Evolutionary conservation across 2,329 filamentous ascomycete genomes (phyloP).

Genomic region (Aspergillus pseudoglaucus): DNA sequence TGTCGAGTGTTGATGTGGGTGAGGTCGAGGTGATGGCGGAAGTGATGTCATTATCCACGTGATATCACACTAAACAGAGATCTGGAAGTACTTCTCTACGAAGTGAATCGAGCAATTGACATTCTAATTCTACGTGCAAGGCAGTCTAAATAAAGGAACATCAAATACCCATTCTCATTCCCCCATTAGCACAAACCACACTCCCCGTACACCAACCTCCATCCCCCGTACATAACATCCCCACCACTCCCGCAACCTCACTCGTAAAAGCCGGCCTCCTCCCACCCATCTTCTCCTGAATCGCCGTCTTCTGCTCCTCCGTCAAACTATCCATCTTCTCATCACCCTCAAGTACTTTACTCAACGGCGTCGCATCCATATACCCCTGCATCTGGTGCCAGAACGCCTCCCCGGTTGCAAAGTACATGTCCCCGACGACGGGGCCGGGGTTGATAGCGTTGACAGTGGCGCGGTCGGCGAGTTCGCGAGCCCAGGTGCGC

Average conservation of each 20-base stretch:
- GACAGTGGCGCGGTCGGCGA: conserved; percentile 56
- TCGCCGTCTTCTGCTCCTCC: conserved; percentile 56
- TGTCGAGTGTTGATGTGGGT: background rate
- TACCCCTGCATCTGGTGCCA: conserved; percentile 54
- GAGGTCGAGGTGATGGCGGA: background rate
- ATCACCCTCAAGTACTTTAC: conserved; percentile 54
- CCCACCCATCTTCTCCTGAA: conserved; percentile 51
- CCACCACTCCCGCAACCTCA: conserved; percentile 70
- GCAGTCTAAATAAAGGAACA: background rate
- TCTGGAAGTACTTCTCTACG: too few species aligned
- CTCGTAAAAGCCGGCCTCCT: conserved; percentile 58
- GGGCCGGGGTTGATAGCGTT: conserved; percentile 63
- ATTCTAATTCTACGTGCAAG: background rate
- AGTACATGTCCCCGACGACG: conserved; percentile 62
- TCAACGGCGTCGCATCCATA: conserved; percentile 59
- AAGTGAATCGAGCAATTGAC: background rate
- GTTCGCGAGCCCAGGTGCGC: conserved; percentile 59
- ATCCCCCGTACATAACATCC: conserved; percentile 67
- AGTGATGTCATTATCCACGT: background rate
- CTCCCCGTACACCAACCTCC: conserved; percentile 73
- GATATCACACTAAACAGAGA: background rate
- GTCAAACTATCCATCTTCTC: conserved; percentile 52
- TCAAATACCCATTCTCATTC: conserved; percentile 52
- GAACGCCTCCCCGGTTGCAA: conserved; percentile 50
- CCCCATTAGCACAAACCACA: conserved; percentile 74